phyloP scores from a whole-genome alignment of 2,329 filamentous ascomycete species.

The Talaromyces sp. region DNA sequence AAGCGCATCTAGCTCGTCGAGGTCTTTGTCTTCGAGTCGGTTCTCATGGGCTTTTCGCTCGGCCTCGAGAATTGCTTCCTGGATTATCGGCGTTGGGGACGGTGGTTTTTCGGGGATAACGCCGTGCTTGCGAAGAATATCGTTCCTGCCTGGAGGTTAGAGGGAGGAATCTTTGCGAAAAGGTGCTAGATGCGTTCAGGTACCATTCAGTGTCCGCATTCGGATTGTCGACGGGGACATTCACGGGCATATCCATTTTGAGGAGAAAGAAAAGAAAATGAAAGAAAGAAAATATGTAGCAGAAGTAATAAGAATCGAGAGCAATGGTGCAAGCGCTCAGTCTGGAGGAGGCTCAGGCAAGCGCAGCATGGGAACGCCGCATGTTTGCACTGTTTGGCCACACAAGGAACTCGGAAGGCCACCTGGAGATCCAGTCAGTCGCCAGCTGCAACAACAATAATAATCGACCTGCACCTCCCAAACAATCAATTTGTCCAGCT shows the following conservation, averaged over 20 bases:
- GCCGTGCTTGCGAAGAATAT: constrained; percentile 93
- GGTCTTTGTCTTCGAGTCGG: constrained; percentile 83
- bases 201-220: constrained; percentile 99
- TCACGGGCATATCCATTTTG: constrained; percentile 53
- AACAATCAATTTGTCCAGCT: neutral
- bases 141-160: constrained; percentile 64
- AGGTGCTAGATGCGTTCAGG: constrained; percentile 6
- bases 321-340: neutral
- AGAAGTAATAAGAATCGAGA: neutral
- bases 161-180: neutral
- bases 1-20: constrained; percentile 87
- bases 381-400: constrained; percentile 37
- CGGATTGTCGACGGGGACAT: constrained; percentile 78
- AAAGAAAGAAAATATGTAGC: constrained; percentile 1
- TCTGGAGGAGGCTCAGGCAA: constrained; percentile 2
- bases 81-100: constrained; percentile 90
- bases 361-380: constrained; percentile 20
- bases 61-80: constrained; percentile 86
- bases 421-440: constrained; percentile 26
- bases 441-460: constrained; percentile 2
- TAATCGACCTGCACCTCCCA: neutral
- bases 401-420: constrained; percentile 33
- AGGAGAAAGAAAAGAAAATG: constrained; percentile 5
- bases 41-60: constrained; percentile 83
- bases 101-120: constrained; percentile 97